Evolutionary conservation across 225 moss, liverwort and hornwort genomes (phyloP).

Genomic region (Marchantia paleacea): DNA sequence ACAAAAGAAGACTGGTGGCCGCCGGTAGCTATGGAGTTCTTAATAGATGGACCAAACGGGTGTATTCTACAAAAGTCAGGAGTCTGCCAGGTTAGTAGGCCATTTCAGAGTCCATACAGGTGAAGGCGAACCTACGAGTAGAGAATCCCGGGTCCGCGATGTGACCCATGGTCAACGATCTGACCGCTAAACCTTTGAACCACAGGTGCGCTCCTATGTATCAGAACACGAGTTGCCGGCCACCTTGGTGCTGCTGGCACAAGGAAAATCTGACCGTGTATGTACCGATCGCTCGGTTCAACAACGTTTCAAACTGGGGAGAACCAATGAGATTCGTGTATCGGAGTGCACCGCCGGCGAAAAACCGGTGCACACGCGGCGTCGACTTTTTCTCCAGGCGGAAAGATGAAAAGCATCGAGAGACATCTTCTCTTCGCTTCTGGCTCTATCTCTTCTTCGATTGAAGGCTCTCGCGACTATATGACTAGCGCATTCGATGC

Average conservation of each 20-base stretch:
- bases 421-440: neutral
- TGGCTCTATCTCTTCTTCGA: neutral
- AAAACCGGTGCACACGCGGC: neutral
- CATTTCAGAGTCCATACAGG: no score
- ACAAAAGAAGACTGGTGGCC: no score
- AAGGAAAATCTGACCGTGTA: neutral
- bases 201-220: neutral
- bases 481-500: neutral
- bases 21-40: no score
- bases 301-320: neutral
- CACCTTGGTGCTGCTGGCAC: neutral
- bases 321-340: neutral
- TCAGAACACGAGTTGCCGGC: neutral
- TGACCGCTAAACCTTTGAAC: neutral
- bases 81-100: no score
- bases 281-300: neutral
- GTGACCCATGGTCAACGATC: neutral
- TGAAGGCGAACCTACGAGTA: no score
- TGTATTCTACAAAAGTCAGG: no score
- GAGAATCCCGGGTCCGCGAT: no score
- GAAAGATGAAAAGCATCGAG: neutral
- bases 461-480: neutral
- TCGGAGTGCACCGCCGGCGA: neutral
- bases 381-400: neutral
- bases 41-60: no score